Percentiles rank a stretch among this genome's conserved stretches.
Conservation (phyloP, 352 stramenopile genomes). For the Thraustochytrium sp. region DNA sequence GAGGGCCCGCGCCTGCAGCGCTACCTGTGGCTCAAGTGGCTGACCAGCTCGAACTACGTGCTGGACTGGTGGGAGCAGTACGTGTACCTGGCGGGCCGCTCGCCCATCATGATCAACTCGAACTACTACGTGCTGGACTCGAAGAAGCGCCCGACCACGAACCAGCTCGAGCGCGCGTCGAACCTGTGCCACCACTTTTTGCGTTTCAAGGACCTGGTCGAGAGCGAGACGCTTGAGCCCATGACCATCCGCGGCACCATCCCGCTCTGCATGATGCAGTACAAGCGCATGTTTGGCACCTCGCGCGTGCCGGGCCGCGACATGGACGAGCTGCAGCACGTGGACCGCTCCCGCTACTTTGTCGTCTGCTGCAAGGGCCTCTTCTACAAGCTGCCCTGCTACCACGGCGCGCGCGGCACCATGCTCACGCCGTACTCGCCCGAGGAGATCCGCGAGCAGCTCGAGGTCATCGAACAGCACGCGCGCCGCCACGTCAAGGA, state of each 20-base stretch:
- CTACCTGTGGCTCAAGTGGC: slow-evolving; percentile 80
- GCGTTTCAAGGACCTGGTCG: slow-evolving; percentile 73
- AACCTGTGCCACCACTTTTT: slow-evolving; percentile 68
- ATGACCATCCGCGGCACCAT: slow-evolving; percentile 73
- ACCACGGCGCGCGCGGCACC: slow-evolving; percentile 39
- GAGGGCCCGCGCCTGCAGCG: slow-evolving; percentile 68
- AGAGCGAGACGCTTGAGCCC: slow-evolving; percentile 69
- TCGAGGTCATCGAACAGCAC: slow-evolving; percentile 43
- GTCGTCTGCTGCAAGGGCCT: slow-evolving; percentile 72
- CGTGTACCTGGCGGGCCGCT: slow-evolving; percentile 84
- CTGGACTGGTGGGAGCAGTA: slow-evolving; percentile 95
- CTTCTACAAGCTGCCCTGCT: slow-evolving; percentile 69
- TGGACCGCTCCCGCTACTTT: slow-evolving; percentile 69
- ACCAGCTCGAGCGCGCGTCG: slow-evolving; percentile 63
- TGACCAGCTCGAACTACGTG: slow-evolving; percentile 78
- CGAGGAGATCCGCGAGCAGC: slow-evolving; percentile 39
- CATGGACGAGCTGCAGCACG: slow-evolving; percentile 66
- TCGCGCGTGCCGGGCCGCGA: slow-evolving; percentile 76
- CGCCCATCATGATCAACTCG: slow-evolving; percentile 80
- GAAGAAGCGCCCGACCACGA: slow-evolving; percentile 60
- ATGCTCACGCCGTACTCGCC: slow-evolving; percentile 29
- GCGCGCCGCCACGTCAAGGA: neutral
- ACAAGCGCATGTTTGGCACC: slow-evolving; percentile 77
- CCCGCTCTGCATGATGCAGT: slow-evolving; percentile 80
- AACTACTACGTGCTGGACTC: slow-evolving; percentile 78